These are phyloP conservation scores for Aspergillus unguis DNA, from an alignment of 2,329 filamentous ascomycete genomes.

Conservation along the genomic window DNA sequence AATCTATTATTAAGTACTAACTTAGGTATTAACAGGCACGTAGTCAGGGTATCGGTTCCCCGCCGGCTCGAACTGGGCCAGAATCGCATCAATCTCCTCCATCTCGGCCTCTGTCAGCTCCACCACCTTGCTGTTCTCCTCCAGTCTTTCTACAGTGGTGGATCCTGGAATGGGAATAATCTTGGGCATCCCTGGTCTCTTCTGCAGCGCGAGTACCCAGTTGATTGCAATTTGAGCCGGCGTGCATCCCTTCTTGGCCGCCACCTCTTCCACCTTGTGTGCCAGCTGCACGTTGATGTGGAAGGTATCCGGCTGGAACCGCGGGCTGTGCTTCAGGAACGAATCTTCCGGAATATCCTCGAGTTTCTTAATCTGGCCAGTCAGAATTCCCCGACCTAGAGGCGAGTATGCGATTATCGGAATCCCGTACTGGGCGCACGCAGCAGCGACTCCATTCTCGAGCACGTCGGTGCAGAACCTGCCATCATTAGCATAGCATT, in stretches of 20 bases:
- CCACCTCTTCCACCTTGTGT: conserved; percentile 45
- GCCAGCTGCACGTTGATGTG: conserved; percentile 51
- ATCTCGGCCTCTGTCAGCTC: conserved; percentile 35
- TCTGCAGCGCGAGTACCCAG: conserved; percentile 47
- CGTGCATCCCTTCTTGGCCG: conserved; percentile 43
- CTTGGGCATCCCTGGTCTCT: conserved; percentile 42
- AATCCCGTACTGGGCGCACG: conserved; percentile 63
- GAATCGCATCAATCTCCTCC: conserved; percentile 51
- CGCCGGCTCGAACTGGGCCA: conserved; percentile 45
- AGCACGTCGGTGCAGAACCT: conserved; percentile 48
- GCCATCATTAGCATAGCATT: conserved; percentile 49
- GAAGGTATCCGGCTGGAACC: conserved; percentile 52
- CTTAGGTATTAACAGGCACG: not conserved
- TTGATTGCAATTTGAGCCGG: conserved; percentile 49
- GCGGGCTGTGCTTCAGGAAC: conserved; percentile 42
- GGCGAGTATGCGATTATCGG: conserved; percentile 72
- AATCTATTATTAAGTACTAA: not conserved
- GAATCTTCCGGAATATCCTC: conserved; percentile 50
- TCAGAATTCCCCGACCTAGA: conserved; percentile 56
- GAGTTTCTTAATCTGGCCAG: conserved; percentile 46
- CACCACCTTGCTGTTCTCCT: conserved; percentile 34
- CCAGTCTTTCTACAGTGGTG: conserved; percentile 36
- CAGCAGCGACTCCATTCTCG: conserved; percentile 44
- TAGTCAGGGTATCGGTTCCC: conserved; percentile 26
- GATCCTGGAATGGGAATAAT: conserved; percentile 40